Base-by-base conservation (phyloP, 306 rosid species). In the Myrica gale region DNA sequence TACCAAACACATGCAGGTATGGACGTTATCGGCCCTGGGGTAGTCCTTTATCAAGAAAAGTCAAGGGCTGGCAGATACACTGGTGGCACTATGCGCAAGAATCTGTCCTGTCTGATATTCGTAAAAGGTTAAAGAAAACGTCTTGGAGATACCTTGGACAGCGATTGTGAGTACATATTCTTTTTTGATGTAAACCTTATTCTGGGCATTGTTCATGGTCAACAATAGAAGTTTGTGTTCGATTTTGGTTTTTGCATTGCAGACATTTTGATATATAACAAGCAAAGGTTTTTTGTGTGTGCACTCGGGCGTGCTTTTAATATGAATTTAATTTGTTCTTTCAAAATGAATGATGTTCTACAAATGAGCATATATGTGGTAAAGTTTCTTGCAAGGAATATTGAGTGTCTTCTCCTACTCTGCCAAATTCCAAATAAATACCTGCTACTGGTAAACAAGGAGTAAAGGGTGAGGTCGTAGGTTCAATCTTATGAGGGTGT, bases 51-150 rank as follows among this genome's bases (percentile, higher is more conserved):
- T 80, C 89, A 42, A 81, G 78, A 80, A 90, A 88, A 75, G 48
- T 75, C 72, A 61, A 81, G 78, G 95, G 95, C 45, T 92, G 98
- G 98, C 88, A 89, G 82, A 76, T 82, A 75, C 46, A 73, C 57
- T 94, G 98, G 98, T 94, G 98, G 98, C 98, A 65, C 43, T 94
- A 94, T 90, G 98, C 95, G 3, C 96, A 89, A 60, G 89, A 90
- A 82, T 90, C 97, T 74, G 90, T 94, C 71, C 89, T 94, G 67
- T 90, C 89, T 4, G 97, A 94, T 86, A 93, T 92, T 71, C 89
- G 85, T 65, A 92, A 83, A 88, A 92, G 82, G 78, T 80, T 90
- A 62, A 94, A 84, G 88, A 94, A 86, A 90, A 85, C 90, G 46
- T 94, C 98, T 5, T 94, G 96, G 98, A 89, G 89, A 92, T 89